phyloP scores from a whole-genome alignment of 2,329 filamentous ascomycete genomes.

The Talaromyces sp. region DNA sequence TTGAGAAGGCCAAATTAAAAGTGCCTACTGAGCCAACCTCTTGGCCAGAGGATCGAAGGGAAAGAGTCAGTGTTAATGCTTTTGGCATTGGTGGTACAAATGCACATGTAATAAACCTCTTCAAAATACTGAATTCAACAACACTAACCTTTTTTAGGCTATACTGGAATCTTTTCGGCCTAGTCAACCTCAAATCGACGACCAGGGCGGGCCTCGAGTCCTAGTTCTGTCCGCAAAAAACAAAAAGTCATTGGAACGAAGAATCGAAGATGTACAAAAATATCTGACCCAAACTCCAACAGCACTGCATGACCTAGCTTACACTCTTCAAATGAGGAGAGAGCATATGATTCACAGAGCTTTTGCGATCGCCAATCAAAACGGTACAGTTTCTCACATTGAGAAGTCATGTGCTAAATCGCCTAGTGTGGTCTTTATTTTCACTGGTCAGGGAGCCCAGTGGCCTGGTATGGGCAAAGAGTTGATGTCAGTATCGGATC shows the following conservation, averaged over 20 bases:
- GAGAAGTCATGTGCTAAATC: conserved; percentile 15
- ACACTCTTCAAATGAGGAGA: conserved; percentile 19
- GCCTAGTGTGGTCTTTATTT: conserved; percentile 3
- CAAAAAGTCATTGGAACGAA: not conserved
- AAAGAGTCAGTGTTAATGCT: not conserved
- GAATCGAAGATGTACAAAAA: not conserved
- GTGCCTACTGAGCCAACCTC: conserved; percentile 15
- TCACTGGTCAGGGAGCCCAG: conserved; percentile 14
- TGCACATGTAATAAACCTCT: not conserved
- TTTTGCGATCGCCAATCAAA: conserved; percentile 6
- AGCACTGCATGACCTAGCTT: conserved; percentile 19
- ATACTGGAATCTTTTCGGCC: no score
- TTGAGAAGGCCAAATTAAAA: conserved; percentile 24
- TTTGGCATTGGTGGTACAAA: not conserved
- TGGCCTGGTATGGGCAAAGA: not conserved
- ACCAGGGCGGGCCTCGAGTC: not conserved
- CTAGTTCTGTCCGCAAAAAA: not conserved
- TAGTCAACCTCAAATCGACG: no score
- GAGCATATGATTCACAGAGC: conserved; percentile 20
- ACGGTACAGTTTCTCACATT: conserved; percentile 16
- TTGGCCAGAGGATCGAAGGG: conserved; percentile 16
- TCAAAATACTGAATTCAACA: no score
- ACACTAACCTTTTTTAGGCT: no score
- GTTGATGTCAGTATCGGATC: conserved; percentile 13
- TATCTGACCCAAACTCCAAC: not conserved